Percentiles rank a stretch among this genome's conserved stretches.
Evolutionary conservation across 805 yeast genomes (phyloP).

Genomic region (Metschnikowia shivogae): DNA sequence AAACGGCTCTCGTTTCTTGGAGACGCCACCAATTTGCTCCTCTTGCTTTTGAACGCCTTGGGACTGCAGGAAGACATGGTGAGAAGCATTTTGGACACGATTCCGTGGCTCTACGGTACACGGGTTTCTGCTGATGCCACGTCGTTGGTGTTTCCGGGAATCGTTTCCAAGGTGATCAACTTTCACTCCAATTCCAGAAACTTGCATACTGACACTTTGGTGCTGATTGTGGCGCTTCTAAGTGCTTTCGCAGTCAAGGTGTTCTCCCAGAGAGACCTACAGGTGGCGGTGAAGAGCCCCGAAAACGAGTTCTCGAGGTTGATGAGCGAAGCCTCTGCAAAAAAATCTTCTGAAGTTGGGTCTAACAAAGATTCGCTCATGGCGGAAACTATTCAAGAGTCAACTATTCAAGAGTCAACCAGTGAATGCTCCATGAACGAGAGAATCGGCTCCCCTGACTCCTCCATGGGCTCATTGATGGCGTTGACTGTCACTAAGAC

Average conservation of each 20-base stretch:
- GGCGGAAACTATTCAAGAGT: no score
- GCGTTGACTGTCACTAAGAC: not conserved
- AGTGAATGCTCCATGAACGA: not conserved
- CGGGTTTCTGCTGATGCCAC: slow-evolving; percentile 28
- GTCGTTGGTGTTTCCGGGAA: slow-evolving; percentile 39
- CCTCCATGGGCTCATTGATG: not conserved
- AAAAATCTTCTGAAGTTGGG: not conserved
- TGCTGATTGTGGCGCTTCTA: slow-evolving; percentile 22
- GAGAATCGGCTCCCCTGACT: not conserved
- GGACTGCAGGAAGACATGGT: slow-evolving; percentile 1
- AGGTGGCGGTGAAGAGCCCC: not conserved
- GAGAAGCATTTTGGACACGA: slow-evolving; percentile 5
- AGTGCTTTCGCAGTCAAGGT: slow-evolving; percentile 23
- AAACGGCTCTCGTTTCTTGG: slow-evolving; percentile 28
- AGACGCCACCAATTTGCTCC: slow-evolving; percentile 22
- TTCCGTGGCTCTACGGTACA: slow-evolving; percentile 14
- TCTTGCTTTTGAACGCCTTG: slow-evolving; percentile 17
- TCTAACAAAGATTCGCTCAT: no score
- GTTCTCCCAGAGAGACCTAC: slow-evolving; percentile 25
- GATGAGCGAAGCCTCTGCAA: not conserved
- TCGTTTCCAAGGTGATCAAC: slow-evolving; percentile 29
- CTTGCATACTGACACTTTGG: slow-evolving; percentile 22
- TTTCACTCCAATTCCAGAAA: slow-evolving; percentile 21
- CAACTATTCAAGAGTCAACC: not conserved
- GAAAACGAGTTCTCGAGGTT: not conserved